A percentile compares a stretch with the other conserved stretches of the same genome.
Evolutionary conservation across 371 early-diverging fungal species (phyloP).

Genomic region (Smittium culicis): DNA sequence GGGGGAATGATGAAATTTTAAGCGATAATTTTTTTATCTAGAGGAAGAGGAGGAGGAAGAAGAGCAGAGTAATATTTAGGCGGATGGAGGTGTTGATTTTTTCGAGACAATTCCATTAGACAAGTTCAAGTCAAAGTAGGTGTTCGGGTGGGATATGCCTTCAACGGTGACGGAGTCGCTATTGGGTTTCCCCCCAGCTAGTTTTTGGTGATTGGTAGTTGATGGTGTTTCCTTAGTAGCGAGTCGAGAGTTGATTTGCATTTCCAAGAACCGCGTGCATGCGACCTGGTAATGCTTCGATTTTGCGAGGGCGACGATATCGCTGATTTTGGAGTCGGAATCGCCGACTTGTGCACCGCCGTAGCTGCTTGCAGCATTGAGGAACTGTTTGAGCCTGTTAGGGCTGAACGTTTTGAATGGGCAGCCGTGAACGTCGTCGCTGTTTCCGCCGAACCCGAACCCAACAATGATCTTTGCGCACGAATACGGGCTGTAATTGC

Average conservation of each 20-base stretch:
- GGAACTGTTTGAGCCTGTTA: conserved; percentile 41
- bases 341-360: not conserved
- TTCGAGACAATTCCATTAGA: conserved; percentile 12
- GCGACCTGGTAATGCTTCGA: conserved; percentile 83
- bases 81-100: too few relatives aligned
- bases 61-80: too few relatives aligned
- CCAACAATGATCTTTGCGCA: conserved; percentile 80
- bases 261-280: conserved; percentile 77
- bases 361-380: conserved; percentile 22
- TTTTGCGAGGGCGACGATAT: conserved; percentile 50
- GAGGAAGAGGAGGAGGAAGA: too few relatives aligned
- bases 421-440: conserved; percentile 87
- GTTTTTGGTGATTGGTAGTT: conserved; percentile 4
- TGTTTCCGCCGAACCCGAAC: conserved; percentile 41
- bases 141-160: conserved; percentile 80
- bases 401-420: conserved; percentile 78
- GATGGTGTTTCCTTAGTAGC: not conserved
- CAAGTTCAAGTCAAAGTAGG: conserved; percentile 70
- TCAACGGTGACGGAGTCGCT: conserved; percentile 34
- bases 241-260: conserved; percentile 31
- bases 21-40: too few relatives aligned
- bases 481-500: conserved; percentile 78
- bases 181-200: conserved; percentile 11
- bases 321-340: conserved; percentile 38
- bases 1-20: too few relatives aligned